Conservation (phyloP, 176 grass and related monocot species). For the Oryza nivara region DNA sequence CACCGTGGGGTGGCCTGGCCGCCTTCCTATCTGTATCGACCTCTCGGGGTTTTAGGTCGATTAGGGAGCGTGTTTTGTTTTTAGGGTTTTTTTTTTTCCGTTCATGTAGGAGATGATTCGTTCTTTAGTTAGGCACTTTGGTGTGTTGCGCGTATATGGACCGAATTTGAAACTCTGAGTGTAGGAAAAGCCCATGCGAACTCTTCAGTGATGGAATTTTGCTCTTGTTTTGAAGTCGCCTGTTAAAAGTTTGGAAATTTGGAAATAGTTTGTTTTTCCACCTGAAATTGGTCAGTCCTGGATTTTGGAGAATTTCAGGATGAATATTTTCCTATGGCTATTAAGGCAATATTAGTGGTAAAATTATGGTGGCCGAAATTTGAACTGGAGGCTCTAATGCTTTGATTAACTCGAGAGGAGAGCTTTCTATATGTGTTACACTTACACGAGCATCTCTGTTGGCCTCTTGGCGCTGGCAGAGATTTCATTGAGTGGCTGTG, state of each 20-base stretch:
- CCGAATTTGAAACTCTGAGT: background rate
- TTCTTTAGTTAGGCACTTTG: background rate
- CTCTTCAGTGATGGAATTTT: background rate
- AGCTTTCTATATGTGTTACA: background rate
- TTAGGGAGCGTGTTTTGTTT: background rate
- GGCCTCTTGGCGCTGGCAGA: background rate
- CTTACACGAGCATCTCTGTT: background rate
- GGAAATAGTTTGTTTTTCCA: background rate
- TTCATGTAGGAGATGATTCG: background rate
- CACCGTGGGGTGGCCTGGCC: background rate
- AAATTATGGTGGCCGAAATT: background rate
- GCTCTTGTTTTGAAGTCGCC: background rate
- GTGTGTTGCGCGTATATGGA: background rate
- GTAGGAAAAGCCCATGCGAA: background rate
- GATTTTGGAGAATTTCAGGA: background rate
- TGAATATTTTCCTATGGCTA: background rate
- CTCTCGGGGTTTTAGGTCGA: background rate
- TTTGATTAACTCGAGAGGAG: background rate
- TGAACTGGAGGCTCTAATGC: background rate
- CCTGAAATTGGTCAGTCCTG: background rate
- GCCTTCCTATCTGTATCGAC: background rate
- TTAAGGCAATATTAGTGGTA: background rate
- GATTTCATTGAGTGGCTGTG: background rate
- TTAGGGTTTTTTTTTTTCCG: conserved; percentile 32
- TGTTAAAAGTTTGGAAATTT: background rate